A percentile compares a stretch with the other conserved stretches of the same genome.
phyloP scores from a whole-genome alignment of 1,284 basidiomycete genomes.

The Papiliotrema laurentii region DNA sequence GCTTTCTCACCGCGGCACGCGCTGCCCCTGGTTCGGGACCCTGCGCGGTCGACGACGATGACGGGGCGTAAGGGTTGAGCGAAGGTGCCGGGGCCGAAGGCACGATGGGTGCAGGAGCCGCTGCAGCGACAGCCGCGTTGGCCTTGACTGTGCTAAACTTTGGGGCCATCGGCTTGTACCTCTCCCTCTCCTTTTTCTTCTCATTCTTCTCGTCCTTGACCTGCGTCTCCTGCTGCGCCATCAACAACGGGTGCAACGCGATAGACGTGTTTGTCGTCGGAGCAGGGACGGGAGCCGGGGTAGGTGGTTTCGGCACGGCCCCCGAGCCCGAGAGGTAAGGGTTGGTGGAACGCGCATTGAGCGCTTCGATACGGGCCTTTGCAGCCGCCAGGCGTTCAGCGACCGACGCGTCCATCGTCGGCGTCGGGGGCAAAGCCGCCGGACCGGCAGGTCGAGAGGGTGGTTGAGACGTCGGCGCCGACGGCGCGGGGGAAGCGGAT shows the following conservation, averaged over 20 bases:
- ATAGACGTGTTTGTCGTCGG: slow-evolving; percentile 37
- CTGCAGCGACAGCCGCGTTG: slow-evolving; percentile 50
- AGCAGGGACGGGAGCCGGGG: slow-evolving; percentile 48
- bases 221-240: slow-evolving; percentile 58
- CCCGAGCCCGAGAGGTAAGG: slow-evolving; percentile 30
- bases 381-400: slow-evolving; percentile 69
- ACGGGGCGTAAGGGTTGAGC: slow-evolving; percentile 63
- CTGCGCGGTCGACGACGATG: slow-evolving; percentile 8
- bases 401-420: slow-evolving; percentile 58
- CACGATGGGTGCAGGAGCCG: slow-evolving; percentile 46
- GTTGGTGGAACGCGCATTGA: slow-evolving; percentile 57
- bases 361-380: slow-evolving; percentile 69
- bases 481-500: slow-evolving; percentile 12
- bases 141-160: slow-evolving; percentile 92
- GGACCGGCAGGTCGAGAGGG: slow-evolving; percentile 33
- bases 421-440: slow-evolving; percentile 44
- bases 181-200: slow-evolving; percentile 35
- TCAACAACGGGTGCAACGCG: slow-evolving; percentile 79
- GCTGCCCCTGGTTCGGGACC: slow-evolving; percentile 57
- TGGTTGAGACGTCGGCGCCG: slow-evolving; percentile 14
- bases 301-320: slow-evolving; percentile 12
- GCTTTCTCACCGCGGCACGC: slow-evolving; percentile 48
- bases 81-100: slow-evolving; percentile 28
- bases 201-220: slow-evolving; percentile 40
- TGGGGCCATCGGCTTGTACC: slow-evolving; percentile 94